phyloP scores from a whole-genome alignment of 2,329 filamentous ascomycete genomes.

The Aspergillus sp. region DNA sequence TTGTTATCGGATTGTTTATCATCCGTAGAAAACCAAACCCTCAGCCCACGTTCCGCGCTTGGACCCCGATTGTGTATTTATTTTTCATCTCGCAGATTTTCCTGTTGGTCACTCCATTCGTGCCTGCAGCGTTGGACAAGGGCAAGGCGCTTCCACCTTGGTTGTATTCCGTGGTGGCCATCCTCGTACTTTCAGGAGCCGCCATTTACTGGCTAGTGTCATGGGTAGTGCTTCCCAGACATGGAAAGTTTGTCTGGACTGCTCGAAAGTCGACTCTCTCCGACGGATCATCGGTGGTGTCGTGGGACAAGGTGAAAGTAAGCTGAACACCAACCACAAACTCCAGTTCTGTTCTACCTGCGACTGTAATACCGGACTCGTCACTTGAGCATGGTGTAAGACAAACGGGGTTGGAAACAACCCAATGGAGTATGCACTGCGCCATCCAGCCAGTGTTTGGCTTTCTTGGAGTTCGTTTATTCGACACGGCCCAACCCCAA shows the following conservation, averaged over 20 bases:
- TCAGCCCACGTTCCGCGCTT: constrained; percentile 3
- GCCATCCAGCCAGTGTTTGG: neutral
- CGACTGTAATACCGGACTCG: too few relatives aligned
- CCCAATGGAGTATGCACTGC: neutral
- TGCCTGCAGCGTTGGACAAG: neutral
- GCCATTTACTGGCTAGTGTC: constrained; percentile 6
- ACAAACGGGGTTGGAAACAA: neutral
- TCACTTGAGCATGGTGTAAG: neutral
- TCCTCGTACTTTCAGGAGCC: constrained; percentile 4
- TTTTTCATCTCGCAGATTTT: constrained; percentile 8
- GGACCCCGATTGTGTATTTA: constrained; percentile 5
- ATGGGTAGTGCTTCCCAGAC: constrained; percentile 4
- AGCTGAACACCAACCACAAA: neutral
- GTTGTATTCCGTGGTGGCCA: constrained; percentile 4
- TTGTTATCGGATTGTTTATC: constrained; percentile 30
- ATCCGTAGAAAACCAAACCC: neutral
- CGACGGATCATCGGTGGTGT: constrained; percentile 1
- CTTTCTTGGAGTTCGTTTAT: neutral
- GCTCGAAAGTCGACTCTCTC: constrained; percentile 4
- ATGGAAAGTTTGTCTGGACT: constrained; percentile 3
- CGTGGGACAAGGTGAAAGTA: constrained; percentile 10
- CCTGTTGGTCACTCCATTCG: constrained; percentile 9
- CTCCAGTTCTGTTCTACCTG: neutral
- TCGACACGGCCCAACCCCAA: too few relatives aligned
- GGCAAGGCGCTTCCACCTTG: constrained; percentile 1